Evolutionary conservation across 441 rosid species (phyloP).

Genomic region (Arabidopsis lyrata): DNA sequence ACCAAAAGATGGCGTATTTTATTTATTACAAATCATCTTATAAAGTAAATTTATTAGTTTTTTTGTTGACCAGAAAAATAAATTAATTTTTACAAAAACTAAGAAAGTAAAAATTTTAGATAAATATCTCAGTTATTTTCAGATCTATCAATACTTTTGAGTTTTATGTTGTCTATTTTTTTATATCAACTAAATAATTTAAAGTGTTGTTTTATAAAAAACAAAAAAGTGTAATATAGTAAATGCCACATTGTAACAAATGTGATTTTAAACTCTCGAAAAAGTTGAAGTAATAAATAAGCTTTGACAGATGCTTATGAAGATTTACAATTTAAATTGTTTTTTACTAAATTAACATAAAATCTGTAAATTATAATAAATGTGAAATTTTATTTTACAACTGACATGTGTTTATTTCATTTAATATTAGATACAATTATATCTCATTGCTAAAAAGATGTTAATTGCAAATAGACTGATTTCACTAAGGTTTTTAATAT

Average conservation of each 20-base stretch:
- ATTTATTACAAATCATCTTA: too few relatives aligned
- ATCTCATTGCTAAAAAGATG: neutral
- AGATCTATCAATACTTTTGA: neutral
- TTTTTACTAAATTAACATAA: neutral
- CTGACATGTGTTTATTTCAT: slow-evolving; percentile 1
- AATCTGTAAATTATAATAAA: slow-evolving; percentile 9
- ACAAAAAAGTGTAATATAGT: neutral
- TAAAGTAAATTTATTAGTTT: neutral
- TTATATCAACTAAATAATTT: neutral
- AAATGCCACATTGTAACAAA: neutral
- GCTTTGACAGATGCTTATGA: too few relatives aligned
- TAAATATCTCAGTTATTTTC: neutral
- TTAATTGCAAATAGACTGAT: slow-evolving; percentile 6
- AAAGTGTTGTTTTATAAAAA: neutral
- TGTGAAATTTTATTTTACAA: neutral
- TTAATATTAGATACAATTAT: neutral
- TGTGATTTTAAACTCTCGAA: neutral
- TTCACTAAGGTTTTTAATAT: neutral
- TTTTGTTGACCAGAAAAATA: neutral
- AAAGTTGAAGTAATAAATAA: neutral
- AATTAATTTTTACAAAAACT: too few relatives aligned
- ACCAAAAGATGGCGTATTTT: too few relatives aligned
- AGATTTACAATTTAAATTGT: neutral
- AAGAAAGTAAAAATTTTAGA: neutral
- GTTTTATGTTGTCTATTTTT: neutral